Evolutionary conservation across 2,329 filamentous ascomycete genomes (phyloP).

Genomic region (Lecanicillium sp.): DNA sequence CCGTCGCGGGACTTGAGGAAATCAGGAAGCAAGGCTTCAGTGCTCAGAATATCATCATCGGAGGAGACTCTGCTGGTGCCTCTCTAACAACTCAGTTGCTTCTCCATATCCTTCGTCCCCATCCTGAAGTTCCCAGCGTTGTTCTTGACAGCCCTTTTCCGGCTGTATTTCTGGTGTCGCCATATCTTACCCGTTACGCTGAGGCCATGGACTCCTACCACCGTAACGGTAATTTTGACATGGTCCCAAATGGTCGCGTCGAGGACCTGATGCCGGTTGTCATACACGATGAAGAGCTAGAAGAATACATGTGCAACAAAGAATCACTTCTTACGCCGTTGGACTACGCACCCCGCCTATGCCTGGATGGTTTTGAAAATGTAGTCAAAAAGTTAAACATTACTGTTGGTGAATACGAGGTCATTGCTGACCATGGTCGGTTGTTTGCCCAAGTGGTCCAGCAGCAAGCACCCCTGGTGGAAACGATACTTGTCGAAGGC

Average conservation of each 20-base stretch:
- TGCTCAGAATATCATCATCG: not conserved
- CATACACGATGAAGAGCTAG: slow-evolving; percentile 10
- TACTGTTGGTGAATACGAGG: slow-evolving; percentile 4
- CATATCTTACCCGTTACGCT: slow-evolving; percentile 14
- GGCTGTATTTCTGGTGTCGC: slow-evolving; percentile 20
- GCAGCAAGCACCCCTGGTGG: not conserved
- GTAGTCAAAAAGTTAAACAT: slow-evolving; percentile 1
- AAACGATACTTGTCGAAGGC: not conserved
- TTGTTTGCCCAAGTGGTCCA: slow-evolving; percentile 4
- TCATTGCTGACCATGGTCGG: not conserved
- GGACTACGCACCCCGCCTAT: slow-evolving; percentile 1
- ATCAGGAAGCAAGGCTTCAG: not conserved
- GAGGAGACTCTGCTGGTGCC: slow-evolving; percentile 22
- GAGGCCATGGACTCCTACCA: slow-evolving; percentile 6
- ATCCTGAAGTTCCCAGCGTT: slow-evolving; percentile 13
- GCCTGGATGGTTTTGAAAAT: slow-evolving; percentile 6
- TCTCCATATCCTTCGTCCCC: slow-evolving; percentile 18
- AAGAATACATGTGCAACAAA: not conserved
- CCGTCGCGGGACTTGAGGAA: slow-evolving; percentile 1
- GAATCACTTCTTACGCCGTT: slow-evolving; percentile 2
- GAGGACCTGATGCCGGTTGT: not conserved
- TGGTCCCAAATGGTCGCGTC: not conserved
- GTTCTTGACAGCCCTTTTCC: slow-evolving; percentile 14
- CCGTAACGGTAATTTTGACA: not conserved
- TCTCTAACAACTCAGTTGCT: slow-evolving; percentile 21